Evolutionary conservation across 352 stramenopile species (phyloP).

Genomic region (Globisporangium cederbergense): DNA sequence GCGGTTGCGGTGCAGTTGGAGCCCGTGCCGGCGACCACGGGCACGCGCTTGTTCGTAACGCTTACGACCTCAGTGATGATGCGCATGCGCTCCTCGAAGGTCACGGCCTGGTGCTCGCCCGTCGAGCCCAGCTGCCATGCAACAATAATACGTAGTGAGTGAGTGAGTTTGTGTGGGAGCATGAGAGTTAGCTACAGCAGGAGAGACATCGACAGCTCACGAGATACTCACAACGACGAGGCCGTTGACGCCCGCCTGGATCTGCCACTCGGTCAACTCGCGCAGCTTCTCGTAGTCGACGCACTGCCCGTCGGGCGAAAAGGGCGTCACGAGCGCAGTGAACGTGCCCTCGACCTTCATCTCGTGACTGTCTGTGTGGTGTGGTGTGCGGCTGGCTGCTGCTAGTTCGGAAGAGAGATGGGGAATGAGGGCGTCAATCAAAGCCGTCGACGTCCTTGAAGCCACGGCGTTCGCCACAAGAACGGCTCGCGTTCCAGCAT

Average conservation of each 20-base stretch:
- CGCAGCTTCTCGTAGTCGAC: conserved; percentile 94
- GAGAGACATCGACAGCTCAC: no score
- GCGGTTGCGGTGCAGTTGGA: conserved; percentile 91
- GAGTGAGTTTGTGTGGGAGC: no score
- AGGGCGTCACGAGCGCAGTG: conserved; percentile 95
- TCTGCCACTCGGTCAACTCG: conserved; percentile 90
- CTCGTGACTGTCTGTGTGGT: background rate
- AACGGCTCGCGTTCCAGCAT: background rate
- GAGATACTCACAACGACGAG: conserved; percentile 81
- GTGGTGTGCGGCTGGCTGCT: background rate
- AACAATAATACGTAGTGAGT: no score
- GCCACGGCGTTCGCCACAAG: background rate
- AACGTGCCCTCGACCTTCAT: conserved; percentile 70
- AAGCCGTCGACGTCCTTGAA: no score
- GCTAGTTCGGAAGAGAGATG: background rate
- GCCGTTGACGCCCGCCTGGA: conserved; percentile 93
- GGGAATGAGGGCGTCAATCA: background rate
- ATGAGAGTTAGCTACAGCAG: no score
- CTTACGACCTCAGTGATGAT: conserved; percentile 90
- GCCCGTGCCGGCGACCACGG: conserved; percentile 94
- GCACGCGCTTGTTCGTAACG: conserved; percentile 73
- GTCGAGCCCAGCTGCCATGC: conserved; percentile 90
- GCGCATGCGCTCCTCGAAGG: conserved; percentile 92
- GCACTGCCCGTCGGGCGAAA: conserved; percentile 84
- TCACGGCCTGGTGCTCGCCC: conserved; percentile 94